phyloP scores from a whole-genome alignment of 23 red algal species.

The Gracilaria caudata region DNA sequence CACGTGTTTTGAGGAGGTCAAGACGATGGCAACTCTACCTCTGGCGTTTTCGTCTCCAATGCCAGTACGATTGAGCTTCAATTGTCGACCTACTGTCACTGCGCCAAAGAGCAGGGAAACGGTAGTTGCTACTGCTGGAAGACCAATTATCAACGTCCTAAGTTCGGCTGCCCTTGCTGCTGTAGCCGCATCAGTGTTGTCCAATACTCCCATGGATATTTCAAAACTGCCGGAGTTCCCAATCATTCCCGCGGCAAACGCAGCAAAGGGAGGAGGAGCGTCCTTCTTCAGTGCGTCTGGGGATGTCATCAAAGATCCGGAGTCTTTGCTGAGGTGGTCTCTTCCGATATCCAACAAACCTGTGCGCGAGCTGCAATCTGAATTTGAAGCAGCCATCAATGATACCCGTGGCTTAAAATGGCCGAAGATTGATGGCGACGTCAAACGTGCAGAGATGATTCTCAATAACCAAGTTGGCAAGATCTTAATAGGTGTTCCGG shows the following conservation, averaged over 20 bases:
- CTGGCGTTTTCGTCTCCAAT: not conserved
- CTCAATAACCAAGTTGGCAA: slow-evolving; percentile 66
- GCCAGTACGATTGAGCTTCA: not conserved
- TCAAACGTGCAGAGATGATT: slow-evolving; percentile 60
- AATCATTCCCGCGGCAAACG: slow-evolving; percentile 53
- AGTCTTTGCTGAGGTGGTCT: slow-evolving; percentile 91
- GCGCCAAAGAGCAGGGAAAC: too few relatives aligned
- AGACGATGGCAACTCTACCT: not conserved
- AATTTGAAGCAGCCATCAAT: slow-evolving; percentile 62
- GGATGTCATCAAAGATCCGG: slow-evolving; percentile 91
- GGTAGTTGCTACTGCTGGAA: not conserved
- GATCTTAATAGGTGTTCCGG: slow-evolving; percentile 57
- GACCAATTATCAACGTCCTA: not conserved
- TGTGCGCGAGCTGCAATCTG: slow-evolving; percentile 81
- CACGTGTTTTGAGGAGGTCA: not conserved
- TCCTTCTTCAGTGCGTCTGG: slow-evolving; percentile 65
- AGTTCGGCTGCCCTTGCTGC: slow-evolving; percentile 24
- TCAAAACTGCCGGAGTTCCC: slow-evolving; percentile 21
- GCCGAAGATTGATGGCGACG: slow-evolving; percentile 66
- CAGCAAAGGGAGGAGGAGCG: slow-evolving; percentile 56
- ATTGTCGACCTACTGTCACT: not conserved
- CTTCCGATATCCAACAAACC: slow-evolving; percentile 91
- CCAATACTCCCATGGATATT: slow-evolving; percentile 6
- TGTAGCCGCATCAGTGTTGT: slow-evolving; percentile 8
- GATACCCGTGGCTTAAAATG: slow-evolving; percentile 79